phyloP scores from a whole-genome alignment of 2,329 filamentous ascomycete species.

The Scytalidium lignicola region DNA sequence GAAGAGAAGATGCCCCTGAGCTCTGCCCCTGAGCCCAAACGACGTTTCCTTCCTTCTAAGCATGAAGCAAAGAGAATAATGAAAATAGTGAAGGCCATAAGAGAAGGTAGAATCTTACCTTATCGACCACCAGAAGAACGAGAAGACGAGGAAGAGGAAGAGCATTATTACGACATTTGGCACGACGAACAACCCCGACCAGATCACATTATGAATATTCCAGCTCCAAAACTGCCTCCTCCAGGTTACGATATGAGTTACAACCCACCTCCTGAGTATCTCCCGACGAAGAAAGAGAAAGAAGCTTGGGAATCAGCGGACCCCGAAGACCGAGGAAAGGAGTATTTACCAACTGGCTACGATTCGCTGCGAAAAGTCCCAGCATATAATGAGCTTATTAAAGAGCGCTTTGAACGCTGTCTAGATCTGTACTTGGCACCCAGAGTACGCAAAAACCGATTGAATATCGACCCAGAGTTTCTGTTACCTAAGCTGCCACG shows the following conservation, averaged over 20 bases:
- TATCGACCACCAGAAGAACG: slow-evolving; percentile 72
- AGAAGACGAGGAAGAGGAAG: slow-evolving; percentile 66
- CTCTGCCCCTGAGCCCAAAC: slow-evolving; percentile 90
- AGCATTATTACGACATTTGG: slow-evolving; percentile 80
- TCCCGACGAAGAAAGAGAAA: slow-evolving; percentile 80
- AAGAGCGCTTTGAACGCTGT: slow-evolving; percentile 93
- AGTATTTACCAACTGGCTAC: slow-evolving; percentile 79
- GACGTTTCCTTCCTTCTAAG: slow-evolving; percentile 92
- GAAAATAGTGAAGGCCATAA: slow-evolving; percentile 94
- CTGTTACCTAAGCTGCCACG: slow-evolving; percentile 88
- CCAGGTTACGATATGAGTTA: slow-evolving; percentile 95
- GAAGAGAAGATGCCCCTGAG: slow-evolving; percentile 93
- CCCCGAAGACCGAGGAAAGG: slow-evolving; percentile 84
- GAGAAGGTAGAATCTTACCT: slow-evolving; percentile 87
- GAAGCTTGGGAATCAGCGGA: slow-evolving; percentile 81
- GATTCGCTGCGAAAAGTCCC: slow-evolving; percentile 85
- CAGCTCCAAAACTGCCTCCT: slow-evolving; percentile 87
- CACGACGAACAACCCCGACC: slow-evolving; percentile 80
- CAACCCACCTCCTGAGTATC: slow-evolving; percentile 90
- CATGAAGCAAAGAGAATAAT: slow-evolving; percentile 95
- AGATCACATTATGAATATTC: slow-evolving; percentile 88
- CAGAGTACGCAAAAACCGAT: slow-evolving; percentile 81
- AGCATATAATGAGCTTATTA: slow-evolving; percentile 83
- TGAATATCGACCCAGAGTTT: slow-evolving; percentile 94
- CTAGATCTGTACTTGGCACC: slow-evolving; percentile 94